Percentiles rank a stretch among this genome's conserved stretches.
Evolutionary conservation across 2,329 filamentous ascomycete species (phyloP).

Genomic region (Claviceps spartinae): DNA sequence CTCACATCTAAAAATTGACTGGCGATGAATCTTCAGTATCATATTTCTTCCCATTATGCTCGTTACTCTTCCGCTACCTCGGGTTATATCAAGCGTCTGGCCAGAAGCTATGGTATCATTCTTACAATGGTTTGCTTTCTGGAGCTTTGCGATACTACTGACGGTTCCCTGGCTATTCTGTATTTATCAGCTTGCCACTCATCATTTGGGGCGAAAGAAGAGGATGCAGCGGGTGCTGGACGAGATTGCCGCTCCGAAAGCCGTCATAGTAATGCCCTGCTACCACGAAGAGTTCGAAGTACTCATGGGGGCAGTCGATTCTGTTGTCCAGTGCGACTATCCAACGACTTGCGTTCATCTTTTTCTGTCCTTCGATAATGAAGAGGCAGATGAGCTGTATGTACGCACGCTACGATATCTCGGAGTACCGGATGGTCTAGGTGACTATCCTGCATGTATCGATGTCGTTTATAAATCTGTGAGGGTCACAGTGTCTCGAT

Average conservation of each 20-base stretch:
- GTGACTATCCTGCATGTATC: constrained; percentile 76
- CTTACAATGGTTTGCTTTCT: constrained; percentile 93
- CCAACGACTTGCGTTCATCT: constrained; percentile 85
- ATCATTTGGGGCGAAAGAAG: constrained; percentile 69
- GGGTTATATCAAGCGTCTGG: constrained; percentile 57
- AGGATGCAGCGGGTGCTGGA: constrained; percentile 75
- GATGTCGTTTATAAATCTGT: constrained; percentile 74
- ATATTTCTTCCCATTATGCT: constrained; percentile 92
- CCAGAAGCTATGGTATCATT: constrained; percentile 53
- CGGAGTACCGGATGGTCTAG: constrained; percentile 63
- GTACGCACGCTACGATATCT: constrained; percentile 74
- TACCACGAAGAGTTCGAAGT: constrained; percentile 84
- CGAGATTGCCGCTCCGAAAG: constrained; percentile 76
- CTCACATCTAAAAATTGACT: background rate
- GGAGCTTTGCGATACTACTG: constrained; percentile 74
- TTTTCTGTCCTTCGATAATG: constrained; percentile 90
- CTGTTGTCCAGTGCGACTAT: constrained; percentile 87
- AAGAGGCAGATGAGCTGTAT: constrained; percentile 78
- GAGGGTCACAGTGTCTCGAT: constrained; percentile 80
- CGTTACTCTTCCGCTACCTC: constrained; percentile 75
- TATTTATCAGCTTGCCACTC: constrained; percentile 79
- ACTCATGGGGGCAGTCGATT: constrained; percentile 75
- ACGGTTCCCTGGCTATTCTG: constrained; percentile 88
- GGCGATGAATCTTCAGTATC: constrained; percentile 32
- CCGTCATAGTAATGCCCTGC: constrained; percentile 92